Conservation (phyloP, 2,329 filamentous ascomycete species). For the Aspergillus sp. region DNA sequence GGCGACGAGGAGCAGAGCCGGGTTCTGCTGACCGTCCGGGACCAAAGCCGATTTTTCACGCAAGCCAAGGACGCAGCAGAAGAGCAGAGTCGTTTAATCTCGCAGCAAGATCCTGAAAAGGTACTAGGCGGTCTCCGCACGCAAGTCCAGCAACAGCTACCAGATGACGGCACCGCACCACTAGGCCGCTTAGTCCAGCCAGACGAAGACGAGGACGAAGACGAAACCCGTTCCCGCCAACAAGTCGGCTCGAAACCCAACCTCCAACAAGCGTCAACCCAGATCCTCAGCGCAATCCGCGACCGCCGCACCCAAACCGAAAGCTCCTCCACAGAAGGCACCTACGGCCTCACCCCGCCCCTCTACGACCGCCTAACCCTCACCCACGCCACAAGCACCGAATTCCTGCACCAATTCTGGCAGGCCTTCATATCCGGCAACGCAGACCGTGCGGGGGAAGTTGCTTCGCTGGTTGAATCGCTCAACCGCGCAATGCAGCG, state of each 20-base stretch:
- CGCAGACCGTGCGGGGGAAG: constrained; percentile 68
- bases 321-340: constrained; percentile 30
- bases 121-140: constrained; percentile 59
- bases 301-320: constrained; percentile 47
- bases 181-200: constrained; percentile 57
- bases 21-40: constrained; percentile 78
- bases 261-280: constrained; percentile 47
- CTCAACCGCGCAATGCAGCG: constrained; percentile 68
- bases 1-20: constrained; percentile 67
- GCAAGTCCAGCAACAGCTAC: constrained; percentile 47
- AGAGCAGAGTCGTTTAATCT: constrained; percentile 52
- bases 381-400: constrained; percentile 86
- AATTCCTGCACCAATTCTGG: constrained; percentile 99
- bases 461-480: constrained; percentile 75
- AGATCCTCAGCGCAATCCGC: constrained; percentile 54
- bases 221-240: constrained; percentile 39
- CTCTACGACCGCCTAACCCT: constrained; percentile 59
- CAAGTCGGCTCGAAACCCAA: constrained; percentile 66
- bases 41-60: constrained; percentile 77
- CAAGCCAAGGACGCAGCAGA: constrained; percentile 36
- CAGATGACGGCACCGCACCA: constrained; percentile 56
- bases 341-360: constrained; percentile 42
- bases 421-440: constrained; percentile 83
- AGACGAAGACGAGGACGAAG: constrained; percentile 52
- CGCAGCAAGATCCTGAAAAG: constrained; percentile 61